Evolutionary conservation across 768 basidiomycete genomes (phyloP).

Genomic region (Sarcomyxa edulis): DNA sequence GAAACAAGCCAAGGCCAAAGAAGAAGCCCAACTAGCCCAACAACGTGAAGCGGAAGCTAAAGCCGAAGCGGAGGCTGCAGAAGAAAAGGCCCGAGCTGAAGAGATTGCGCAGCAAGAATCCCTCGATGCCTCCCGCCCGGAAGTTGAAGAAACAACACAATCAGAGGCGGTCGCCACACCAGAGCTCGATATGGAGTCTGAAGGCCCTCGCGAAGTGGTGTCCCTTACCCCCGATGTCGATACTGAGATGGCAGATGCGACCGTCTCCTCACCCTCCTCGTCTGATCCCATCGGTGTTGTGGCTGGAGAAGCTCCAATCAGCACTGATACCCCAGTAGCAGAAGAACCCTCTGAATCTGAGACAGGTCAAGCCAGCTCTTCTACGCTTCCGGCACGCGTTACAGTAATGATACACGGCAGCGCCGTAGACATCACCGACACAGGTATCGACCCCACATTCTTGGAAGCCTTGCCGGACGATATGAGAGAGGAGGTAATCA

Average conservation of each 20-base stretch:
- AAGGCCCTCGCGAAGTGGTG: neutral
- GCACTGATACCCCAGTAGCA: slow-evolving; percentile 14
- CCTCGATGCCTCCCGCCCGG: slow-evolving; percentile 5
- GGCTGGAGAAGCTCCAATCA: slow-evolving; percentile 7
- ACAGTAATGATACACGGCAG: slow-evolving; percentile 91
- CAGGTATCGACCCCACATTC: slow-evolving; percentile 97
- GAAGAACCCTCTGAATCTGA: slow-evolving; percentile 16
- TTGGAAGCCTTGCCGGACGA: slow-evolving; percentile 96
- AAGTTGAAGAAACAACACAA: slow-evolving; percentile 2
- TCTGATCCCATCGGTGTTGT: slow-evolving; percentile 2
- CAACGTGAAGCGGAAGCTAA: slow-evolving; percentile 33
- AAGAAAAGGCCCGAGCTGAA: slow-evolving; percentile 30
- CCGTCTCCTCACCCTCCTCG: slow-evolving; percentile 5
- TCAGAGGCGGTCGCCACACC: slow-evolving; percentile 8
- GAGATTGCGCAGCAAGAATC: slow-evolving; percentile 9
- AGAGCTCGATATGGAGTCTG: slow-evolving; percentile 10
- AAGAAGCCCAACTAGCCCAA: slow-evolving; percentile 46
- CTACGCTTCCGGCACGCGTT: slow-evolving; percentile 53
- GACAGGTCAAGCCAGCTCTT: slow-evolving; percentile 16
- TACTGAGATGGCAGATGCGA: slow-evolving; percentile 47
- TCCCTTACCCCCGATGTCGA: slow-evolving; percentile 27
- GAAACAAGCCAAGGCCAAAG: slow-evolving; percentile 49
- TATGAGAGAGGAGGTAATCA: slow-evolving; percentile 96
- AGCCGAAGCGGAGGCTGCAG: slow-evolving; percentile 31
- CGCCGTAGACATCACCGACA: slow-evolving; percentile 95